Evolutionary conservation across 345 rosid species (phyloP).

Genomic region (Erucastrum elatum): DNA sequence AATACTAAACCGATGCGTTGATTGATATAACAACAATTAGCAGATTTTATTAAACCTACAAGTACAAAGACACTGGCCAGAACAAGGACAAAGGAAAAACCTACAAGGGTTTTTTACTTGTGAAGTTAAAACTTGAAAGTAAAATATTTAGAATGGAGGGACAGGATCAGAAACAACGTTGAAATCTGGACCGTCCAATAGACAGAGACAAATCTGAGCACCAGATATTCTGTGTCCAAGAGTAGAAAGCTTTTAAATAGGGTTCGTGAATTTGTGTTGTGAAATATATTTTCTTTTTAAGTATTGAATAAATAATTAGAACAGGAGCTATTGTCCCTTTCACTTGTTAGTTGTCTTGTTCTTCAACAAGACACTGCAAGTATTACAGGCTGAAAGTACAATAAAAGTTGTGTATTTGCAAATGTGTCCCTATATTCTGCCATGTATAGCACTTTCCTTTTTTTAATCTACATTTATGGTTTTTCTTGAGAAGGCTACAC

Average conservation of each 20-base stretch:
- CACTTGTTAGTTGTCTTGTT: conserved; percentile 56
- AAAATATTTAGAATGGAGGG: conserved; percentile 33
- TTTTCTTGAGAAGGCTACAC: conserved; percentile 30
- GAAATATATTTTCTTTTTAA: neutral
- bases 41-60: neutral
- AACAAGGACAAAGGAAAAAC: neutral
- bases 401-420: conserved; percentile 21
- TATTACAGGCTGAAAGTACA: conserved; percentile 25
- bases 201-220: conserved; percentile 44
- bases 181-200: conserved; percentile 51
- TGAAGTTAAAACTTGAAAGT: neutral
- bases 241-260: conserved; percentile 35
- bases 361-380: conserved; percentile 37
- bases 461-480: neutral
- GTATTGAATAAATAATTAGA: conserved; percentile 29
- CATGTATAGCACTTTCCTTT: neutral
- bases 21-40: neutral
- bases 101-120: neutral
- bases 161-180: conserved; percentile 29
- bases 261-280: conserved; percentile 21
- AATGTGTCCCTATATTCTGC: conserved; percentile 23
- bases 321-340: conserved; percentile 47
- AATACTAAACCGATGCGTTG: neutral
- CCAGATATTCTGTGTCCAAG: conserved; percentile 43
- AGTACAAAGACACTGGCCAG: neutral